Evolutionary conservation across 106 monocot species (phyloP).

Genomic region (Posidonia australis): DNA sequence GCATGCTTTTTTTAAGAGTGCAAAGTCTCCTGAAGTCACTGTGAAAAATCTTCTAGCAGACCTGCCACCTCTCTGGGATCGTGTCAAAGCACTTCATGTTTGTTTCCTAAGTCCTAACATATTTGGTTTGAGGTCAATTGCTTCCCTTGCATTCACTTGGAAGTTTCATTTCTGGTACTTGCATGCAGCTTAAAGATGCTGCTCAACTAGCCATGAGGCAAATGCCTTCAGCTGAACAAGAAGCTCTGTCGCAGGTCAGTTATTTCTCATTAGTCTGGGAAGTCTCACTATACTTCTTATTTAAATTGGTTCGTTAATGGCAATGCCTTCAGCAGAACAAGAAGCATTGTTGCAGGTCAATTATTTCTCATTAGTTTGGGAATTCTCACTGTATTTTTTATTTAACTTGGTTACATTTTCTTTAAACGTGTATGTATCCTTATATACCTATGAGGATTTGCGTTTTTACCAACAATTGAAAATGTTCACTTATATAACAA

Average conservation of each 20-base stretch:
- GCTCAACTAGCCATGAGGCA: conserved; percentile 84
- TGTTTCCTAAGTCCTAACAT: conserved; percentile 12
- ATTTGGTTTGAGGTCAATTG: neutral
- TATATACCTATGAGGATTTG: too few relatives aligned
- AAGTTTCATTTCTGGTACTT: conserved; percentile 1
- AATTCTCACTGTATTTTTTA: too few relatives aligned
- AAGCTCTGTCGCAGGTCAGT: conserved; percentile 76
- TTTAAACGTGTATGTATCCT: too few relatives aligned
- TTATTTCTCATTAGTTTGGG: too few relatives aligned
- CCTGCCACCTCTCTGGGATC: conserved; percentile 92
- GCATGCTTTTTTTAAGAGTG: conserved; percentile 79
- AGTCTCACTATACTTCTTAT: neutral
- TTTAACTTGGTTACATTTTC: too few relatives aligned
- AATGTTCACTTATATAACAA: too few relatives aligned
- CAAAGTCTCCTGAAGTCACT: conserved; percentile 58
- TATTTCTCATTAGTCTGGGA: neutral
- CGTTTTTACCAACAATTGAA: too few relatives aligned
- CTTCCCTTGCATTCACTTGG: too few relatives aligned
- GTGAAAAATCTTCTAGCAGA: conserved; percentile 60
- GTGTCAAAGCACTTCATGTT: conserved; percentile 87
- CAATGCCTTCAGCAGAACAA: too few relatives aligned
- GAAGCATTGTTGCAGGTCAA: too few relatives aligned
- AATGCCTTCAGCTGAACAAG: conserved; percentile 90
- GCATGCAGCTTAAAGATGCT: conserved; percentile 75
- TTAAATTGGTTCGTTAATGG: neutral